Evolutionary conservation across 139 green algal genomes (phyloP), one percentile per base, ranked within the genome.

Genomic region (Volvox reticuliferus): DNA sequence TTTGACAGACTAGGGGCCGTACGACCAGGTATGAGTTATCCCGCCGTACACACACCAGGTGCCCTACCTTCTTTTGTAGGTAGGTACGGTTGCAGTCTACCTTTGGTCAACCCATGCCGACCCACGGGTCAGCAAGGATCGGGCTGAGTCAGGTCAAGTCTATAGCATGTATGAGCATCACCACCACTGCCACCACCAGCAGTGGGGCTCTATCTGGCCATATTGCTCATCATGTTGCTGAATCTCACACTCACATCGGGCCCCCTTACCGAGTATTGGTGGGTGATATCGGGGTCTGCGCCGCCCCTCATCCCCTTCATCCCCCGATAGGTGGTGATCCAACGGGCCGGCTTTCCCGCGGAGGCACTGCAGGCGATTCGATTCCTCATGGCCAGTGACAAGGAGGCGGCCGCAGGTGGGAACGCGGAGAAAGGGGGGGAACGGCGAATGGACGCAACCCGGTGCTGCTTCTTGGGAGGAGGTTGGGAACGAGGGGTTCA

Each of bases 361-460:
- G 83, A 90, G 36, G 94, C 94, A 9, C 92, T 96, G 68, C 91
- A 94, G 79, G 92, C 92, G 16, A 79, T 95, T 50, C 77, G 93
- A 1, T 95, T 90, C 92, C 85, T 95, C 62, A 44, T 95, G 79
- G 90, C 92, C 2, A 19, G 75, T 24, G 50, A 80, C 22, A 14
- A 22, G 65, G 3, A 91, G 62, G 71, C 88, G 35, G 91, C 88
- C 12, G 68, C 82, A 63, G 80, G 86, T 88, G 26, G 19, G 55
- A 32, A 28, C 21, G 88, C 17, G 28, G 61, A 2, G 24, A 9
- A 18, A 26, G 62, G 62, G n/a, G 21, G 44, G 55, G 19, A 2
- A 9, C 1, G 68, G 62, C 13, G n/a, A 21, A 87, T n/a, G 28
- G 9, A 13, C 37, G 22, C 17, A 12, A 21, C 20, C 20, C 9